Evolutionary conservation across 495 filamentous ascomycete species (phyloP).

Genomic region (Echria macrotheca): DNA sequence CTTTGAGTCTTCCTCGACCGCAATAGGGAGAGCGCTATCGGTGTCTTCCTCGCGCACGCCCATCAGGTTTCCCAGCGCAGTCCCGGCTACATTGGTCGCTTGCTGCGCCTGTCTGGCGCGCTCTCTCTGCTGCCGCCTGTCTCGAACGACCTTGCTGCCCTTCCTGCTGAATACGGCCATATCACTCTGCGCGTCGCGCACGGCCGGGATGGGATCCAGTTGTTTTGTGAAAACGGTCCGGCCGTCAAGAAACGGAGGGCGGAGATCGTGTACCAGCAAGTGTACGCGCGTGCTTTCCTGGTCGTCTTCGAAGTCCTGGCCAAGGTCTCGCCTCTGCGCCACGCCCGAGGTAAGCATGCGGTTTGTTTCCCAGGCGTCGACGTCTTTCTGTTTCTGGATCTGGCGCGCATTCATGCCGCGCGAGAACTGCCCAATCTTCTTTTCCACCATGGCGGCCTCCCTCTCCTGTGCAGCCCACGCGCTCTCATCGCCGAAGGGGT

Average conservation of each 20-base stretch:
- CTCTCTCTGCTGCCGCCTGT: constrained; percentile 86
- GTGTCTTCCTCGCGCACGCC: constrained; percentile 93
- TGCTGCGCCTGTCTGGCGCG: constrained; percentile 93
- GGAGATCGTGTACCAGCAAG: constrained; percentile 87
- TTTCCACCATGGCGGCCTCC: constrained; percentile 65
- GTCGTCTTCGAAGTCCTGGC: constrained; percentile 80
- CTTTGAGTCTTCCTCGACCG: constrained; percentile 55
- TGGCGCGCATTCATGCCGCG: constrained; percentile 58
- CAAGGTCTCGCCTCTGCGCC: constrained; percentile 78
- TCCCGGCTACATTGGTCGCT: constrained; percentile 89
- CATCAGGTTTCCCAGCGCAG: constrained; percentile 87
- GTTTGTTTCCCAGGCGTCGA: constrained; percentile 97
- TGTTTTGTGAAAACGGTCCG: constrained; percentile 96
- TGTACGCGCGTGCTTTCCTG: constrained; percentile 88
- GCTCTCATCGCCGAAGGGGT: constrained; percentile 48
- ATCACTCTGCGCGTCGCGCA: constrained; percentile 92
- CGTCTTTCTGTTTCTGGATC: constrained; percentile 83
- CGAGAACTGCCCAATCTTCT: constrained; percentile 60
- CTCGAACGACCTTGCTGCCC: constrained; percentile 88
- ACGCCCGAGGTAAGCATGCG: constrained; percentile 96
- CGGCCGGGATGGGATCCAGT: constrained; percentile 87
- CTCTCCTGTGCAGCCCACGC: constrained; percentile 64
- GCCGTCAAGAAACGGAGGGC: constrained; percentile 93
- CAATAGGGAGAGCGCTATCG: constrained; percentile 74
- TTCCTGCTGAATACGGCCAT: constrained; percentile 98